Evolutionary conservation across 2,329 filamentous ascomycete genomes (phyloP).

Genomic region (Ascocoryne sarcoides): DNA sequence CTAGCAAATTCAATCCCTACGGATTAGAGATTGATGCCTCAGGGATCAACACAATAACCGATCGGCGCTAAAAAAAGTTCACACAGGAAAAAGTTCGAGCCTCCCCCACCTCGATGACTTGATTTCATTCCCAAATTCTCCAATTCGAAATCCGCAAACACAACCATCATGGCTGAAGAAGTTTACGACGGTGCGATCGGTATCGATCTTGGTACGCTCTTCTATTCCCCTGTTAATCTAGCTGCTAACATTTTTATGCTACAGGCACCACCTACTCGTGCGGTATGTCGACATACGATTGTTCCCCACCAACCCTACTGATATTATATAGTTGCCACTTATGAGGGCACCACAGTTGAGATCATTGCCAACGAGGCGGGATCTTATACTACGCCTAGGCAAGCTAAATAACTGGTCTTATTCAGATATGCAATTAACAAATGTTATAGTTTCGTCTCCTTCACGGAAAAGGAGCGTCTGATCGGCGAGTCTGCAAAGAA

Average conservation of each 20-base stretch:
- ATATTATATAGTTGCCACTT: slow-evolving; percentile 66
- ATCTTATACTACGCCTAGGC: not conserved
- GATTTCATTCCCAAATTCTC: no score
- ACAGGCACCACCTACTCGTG: slow-evolving; percentile 98
- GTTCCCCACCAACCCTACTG: slow-evolving; percentile 8
- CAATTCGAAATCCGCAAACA: no score
- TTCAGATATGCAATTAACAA: no score
- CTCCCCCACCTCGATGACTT: no score
- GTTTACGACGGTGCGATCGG: slow-evolving; percentile 99
- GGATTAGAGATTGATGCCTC: no score
- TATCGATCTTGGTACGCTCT: slow-evolving; percentile 89
- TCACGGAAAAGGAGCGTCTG: slow-evolving; percentile 96
- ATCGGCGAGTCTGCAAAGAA: slow-evolving; percentile 99
- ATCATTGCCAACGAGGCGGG: slow-evolving; percentile 46
- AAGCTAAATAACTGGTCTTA: no score
- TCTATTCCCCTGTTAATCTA: not conserved
- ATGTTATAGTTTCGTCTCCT: slow-evolving; percentile 94
- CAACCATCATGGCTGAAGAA: slow-evolving; percentile 81
- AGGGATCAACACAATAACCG: no score
- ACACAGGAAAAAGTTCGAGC: no score
- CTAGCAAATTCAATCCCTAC: no score
- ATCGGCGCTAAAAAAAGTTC: no score
- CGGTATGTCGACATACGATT: slow-evolving; percentile 24
- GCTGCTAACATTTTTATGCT: slow-evolving; percentile 26
- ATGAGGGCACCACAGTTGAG: slow-evolving; percentile 98